These are phyloP conservation scores for Tricholoma sp. DNA, from an alignment of 768 basidiomycete genomes.

Conservation along the genomic window DNA sequence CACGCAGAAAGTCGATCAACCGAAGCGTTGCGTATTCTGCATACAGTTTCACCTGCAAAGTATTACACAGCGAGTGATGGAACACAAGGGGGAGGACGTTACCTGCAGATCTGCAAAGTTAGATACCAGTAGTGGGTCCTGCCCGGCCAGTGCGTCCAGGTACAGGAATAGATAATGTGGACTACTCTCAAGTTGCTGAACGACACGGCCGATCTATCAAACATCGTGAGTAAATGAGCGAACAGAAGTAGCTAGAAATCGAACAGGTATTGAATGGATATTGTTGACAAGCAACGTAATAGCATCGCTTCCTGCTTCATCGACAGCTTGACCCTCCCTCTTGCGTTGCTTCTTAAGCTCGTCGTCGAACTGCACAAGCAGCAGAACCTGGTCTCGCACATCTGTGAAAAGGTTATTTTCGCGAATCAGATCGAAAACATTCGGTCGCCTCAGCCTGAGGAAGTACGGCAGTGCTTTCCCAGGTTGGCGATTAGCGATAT, in stretches of 20 bases:
- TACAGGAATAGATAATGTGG: constrained; percentile 89
- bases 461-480: constrained; percentile 92
- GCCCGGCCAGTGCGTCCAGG: constrained; percentile 76
- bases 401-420: constrained; percentile 93
- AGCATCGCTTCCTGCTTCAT: constrained; percentile 60
- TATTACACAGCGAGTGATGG: too few species aligned
- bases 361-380: constrained; percentile 92
- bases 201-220: constrained; percentile 78
- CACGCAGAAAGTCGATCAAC: constrained; percentile 87
- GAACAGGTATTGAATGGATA: constrained; percentile 91
- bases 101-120: constrained; percentile 86
- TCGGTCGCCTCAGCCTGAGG: constrained; percentile 77
- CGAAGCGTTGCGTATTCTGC: constrained; percentile 78
- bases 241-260: constrained; percentile 17
- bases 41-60: constrained; percentile 73
- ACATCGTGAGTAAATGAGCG: not conserved
- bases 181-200: constrained; percentile 73
- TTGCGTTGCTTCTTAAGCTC: constrained; percentile 67
- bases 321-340: constrained; percentile 32
- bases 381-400: constrained; percentile 88
- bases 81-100: too few species aligned
- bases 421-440: constrained; percentile 92
- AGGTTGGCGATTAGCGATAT: constrained; percentile 83
- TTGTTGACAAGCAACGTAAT: constrained; percentile 89
- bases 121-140: constrained; percentile 74